Base-by-base conservation (phyloP, 352 stramenopile species). In the Globisporangium recalcitrans region DNA sequence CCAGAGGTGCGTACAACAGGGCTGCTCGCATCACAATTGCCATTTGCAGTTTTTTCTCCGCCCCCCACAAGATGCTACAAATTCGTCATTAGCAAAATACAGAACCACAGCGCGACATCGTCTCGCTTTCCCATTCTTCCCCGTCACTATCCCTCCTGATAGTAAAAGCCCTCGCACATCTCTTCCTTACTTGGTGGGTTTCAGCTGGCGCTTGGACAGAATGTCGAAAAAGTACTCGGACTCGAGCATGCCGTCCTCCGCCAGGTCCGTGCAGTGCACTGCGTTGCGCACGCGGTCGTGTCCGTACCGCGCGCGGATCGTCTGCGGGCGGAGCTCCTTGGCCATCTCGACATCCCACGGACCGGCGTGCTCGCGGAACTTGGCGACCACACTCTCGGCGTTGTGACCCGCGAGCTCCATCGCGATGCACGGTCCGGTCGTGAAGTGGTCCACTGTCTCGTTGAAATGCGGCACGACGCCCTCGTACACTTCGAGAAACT, bases 171-270 rank as follows among this genome's bases (percentile, higher is more conserved):
- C 19, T 16, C 4, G 14, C 6, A n/a, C 21, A 29, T 9, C 22
- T 16, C 46, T 7, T 51, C 4, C 4, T 51, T n/a, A 52, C 24
- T 63, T 52, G 32, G 19, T 48, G 38, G 13, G 29, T 24, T 24
- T 57, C 14, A 78, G 52, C 61, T 89, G 72, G 26, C 80, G 80
- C 48, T 82, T 73, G 42, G 90, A 90, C 24, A 98, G 72, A n/a
- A 98, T 88, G 63, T 97, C 84, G 68, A 98, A 98, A 65, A 98
- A 97, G 69, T 97, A 98, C 57, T 96, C 77, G 52, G 76, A 95
- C 69, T 98, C 94, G 31, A 95, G 73, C 19, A 87, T 68, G 27
- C 91, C 91, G 71, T 98, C 93, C 46, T 97, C 91, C 1, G 75
- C 61, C 10, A 98, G 68, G 64, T 98, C 94, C 0, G 94, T 98